phyloP scores from a whole-genome alignment of 139 green algal genomes.

The Chlamydomonas incerta region DNA sequence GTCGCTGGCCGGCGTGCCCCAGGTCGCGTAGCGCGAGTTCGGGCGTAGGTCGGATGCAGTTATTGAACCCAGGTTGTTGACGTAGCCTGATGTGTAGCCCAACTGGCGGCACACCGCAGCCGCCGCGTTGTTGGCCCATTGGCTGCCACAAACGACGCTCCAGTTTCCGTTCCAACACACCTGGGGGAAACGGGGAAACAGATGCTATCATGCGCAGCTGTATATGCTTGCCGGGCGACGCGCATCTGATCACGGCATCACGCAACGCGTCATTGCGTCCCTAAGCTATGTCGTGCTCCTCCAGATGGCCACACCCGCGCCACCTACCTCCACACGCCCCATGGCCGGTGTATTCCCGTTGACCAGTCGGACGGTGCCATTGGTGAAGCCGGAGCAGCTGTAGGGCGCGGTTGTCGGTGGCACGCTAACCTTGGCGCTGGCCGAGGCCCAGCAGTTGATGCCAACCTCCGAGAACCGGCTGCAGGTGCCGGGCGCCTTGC shows the following conservation, averaged over 20 bases:
- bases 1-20: neutral
- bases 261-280: too few species aligned
- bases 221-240: too few species aligned
- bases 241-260: too few species aligned
- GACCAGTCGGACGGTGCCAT: neutral
- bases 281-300: too few species aligned
- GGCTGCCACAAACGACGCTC: neutral
- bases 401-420: neutral
- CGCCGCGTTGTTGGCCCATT: neutral
- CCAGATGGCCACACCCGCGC: too few species aligned
- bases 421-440: neutral
- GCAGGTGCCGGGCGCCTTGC: neutral
- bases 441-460: neutral
- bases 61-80: neutral
- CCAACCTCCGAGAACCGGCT: neutral
- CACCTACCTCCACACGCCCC: slow-evolving; percentile 22
- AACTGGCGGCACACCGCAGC: neutral
- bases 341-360: slow-evolving; percentile 6
- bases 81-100: slow-evolving; percentile 4
- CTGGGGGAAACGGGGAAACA: neutral
- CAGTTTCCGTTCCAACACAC: slow-evolving; percentile 3
- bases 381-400: neutral
- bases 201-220: too few species aligned
- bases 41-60: too few species aligned
- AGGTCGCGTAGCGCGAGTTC: neutral